These are phyloP conservation scores for Tricholoma sp. DNA, from an alignment of 768 basidiomycete genomes.

Conservation along the genomic window DNA sequence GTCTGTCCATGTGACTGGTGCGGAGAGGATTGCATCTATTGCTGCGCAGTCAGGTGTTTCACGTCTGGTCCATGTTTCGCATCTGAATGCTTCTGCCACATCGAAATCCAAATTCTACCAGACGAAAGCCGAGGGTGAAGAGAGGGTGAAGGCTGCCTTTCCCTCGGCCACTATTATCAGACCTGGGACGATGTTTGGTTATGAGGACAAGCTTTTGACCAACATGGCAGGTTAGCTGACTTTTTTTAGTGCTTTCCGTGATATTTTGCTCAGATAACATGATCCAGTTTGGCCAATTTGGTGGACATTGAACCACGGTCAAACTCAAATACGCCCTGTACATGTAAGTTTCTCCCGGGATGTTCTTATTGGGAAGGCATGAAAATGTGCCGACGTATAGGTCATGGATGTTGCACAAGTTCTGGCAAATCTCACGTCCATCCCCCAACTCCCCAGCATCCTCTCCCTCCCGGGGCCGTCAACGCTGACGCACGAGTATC, in stretches of 20 bases:
- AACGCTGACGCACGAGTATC: slow-evolving; percentile 76
- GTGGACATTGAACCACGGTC: slow-evolving; percentile 88
- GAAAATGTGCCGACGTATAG: slow-evolving; percentile 33
- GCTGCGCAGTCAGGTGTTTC: slow-evolving; percentile 73
- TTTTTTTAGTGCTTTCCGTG: slow-evolving; percentile 6
- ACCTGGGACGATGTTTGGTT: slow-evolving; percentile 84
- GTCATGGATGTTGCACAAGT: slow-evolving; percentile 94
- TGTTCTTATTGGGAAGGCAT: slow-evolving; percentile 13
- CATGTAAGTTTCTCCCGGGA: slow-evolving; percentile 56
- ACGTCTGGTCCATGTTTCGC: slow-evolving; percentile 90
- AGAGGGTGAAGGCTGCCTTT: slow-evolving; percentile 77
- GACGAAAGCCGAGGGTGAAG: slow-evolving; percentile 88
- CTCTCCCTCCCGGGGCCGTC: slow-evolving; percentile 86
- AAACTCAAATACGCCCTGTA: slow-evolving; percentile 85
- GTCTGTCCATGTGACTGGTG: slow-evolving; percentile 78
- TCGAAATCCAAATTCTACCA: slow-evolving; percentile 83
- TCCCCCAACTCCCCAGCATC: slow-evolving; percentile 59
- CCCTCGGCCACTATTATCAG: slow-evolving; percentile 84
- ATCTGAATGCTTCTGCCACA: slow-evolving; percentile 79
- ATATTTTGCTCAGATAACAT: slow-evolving; percentile 10
- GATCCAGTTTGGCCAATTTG: slow-evolving; percentile 79
- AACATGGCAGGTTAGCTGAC: slow-evolving; percentile 77
- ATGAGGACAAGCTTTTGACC: slow-evolving; percentile 91
- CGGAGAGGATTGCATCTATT: slow-evolving; percentile 81
- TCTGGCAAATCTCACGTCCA: slow-evolving; percentile 67